Percentiles rank a stretch among this genome's conserved stretches.
phyloP scores from a whole-genome alignment of 495 filamentous ascomycete species.

The Penicillium chermesinum region DNA sequence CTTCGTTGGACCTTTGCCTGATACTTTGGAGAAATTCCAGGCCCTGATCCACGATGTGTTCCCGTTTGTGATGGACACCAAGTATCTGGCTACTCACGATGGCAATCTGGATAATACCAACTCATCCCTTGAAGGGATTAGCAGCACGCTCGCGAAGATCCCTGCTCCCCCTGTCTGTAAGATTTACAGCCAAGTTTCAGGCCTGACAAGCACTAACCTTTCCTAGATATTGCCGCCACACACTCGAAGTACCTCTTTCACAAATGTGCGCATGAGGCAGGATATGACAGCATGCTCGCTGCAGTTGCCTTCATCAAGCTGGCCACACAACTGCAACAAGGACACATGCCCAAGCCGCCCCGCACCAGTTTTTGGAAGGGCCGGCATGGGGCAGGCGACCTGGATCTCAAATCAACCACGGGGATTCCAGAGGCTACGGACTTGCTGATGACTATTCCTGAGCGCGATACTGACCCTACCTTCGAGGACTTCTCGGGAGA shows the following conservation, averaged over 20 bases:
- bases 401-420: neutral
- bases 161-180: slow-evolving; percentile 44
- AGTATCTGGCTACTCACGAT: slow-evolving; percentile 62
- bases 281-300: slow-evolving; percentile 68
- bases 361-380: no score
- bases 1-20: slow-evolving; percentile 64
- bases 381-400: neutral
- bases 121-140: slow-evolving; percentile 48
- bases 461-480: neutral
- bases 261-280: slow-evolving; percentile 58
- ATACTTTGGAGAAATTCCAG: slow-evolving; percentile 56
- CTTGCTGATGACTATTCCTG: neutral
- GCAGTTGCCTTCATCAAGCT: slow-evolving; percentile 61
- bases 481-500: neutral
- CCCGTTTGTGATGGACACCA: slow-evolving; percentile 70
- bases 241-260: slow-evolving; percentile 45
- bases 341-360: slow-evolving; percentile 2
- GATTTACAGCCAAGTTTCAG: neutral
- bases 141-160: slow-evolving; percentile 34
- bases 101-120: slow-evolving; percentile 46
- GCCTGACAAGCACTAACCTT: neutral
- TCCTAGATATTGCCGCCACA: slow-evolving; percentile 26
- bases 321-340: slow-evolving; percentile 44
- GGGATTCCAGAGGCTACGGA: neutral
- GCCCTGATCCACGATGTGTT: slow-evolving; percentile 51